Evolutionary conservation across 2,329 filamentous ascomycete genomes (phyloP).

Genomic region (Metarhizium rileyi): DNA sequence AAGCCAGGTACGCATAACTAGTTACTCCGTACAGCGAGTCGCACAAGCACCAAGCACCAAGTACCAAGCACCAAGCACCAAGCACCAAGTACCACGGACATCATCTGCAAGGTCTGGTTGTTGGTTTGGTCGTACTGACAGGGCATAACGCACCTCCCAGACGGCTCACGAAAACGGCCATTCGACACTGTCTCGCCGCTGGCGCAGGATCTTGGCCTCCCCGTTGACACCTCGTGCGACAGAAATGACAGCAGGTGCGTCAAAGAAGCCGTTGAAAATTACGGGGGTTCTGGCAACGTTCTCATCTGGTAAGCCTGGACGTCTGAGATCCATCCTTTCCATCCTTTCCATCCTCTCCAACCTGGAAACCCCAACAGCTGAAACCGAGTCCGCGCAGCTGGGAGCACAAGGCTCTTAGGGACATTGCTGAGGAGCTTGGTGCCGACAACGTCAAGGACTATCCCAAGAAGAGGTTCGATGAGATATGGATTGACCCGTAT

Average conservation of each 20-base stretch:
- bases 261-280: slow-evolving; percentile 35
- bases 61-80: background rate
- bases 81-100: too few species aligned
- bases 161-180: slow-evolving; percentile 41
- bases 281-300: slow-evolving; percentile 43
- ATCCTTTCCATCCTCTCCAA: too few species aligned
- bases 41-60: background rate
- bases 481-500: slow-evolving; percentile 48
- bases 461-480: slow-evolving; percentile 38
- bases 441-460: slow-evolving; percentile 39
- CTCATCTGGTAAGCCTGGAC: slow-evolving; percentile 36
- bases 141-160: slow-evolving; percentile 16
- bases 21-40: background rate
- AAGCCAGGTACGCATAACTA: slow-evolving; percentile 28
- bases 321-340: too few species aligned
- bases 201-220: slow-evolving; percentile 43
- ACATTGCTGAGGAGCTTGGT: slow-evolving; percentile 43
- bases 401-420: slow-evolving; percentile 44
- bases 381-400: slow-evolving; percentile 29
- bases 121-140: background rate
- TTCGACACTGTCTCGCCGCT: slow-evolving; percentile 48
- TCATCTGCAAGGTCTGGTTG: too few species aligned
- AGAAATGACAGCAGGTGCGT: slow-evolving; percentile 47
- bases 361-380: background rate
- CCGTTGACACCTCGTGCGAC: slow-evolving; percentile 44